Conservation (phyloP, 805 yeast species). For the Ogataea pini region DNA sequence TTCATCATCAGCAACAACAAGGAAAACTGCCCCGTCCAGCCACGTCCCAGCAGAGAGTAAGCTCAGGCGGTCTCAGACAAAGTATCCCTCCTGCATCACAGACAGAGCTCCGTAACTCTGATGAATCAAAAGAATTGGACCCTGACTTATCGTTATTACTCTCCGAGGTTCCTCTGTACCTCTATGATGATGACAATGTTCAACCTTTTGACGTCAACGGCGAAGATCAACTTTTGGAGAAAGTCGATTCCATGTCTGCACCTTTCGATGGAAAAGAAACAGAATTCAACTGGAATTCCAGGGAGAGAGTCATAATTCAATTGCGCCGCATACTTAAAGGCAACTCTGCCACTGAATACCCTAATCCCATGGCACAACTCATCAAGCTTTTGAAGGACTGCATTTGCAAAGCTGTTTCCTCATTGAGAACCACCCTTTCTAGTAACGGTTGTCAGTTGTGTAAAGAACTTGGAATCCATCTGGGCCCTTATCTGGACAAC, state of each 20-base stretch:
- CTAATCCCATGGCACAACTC: conserved; percentile 32
- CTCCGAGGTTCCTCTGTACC: conserved; percentile 24
- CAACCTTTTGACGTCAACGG: conserved; percentile 34
- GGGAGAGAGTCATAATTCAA: conserved; percentile 63
- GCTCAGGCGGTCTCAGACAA: conserved; percentile 6
- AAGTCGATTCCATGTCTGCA: conserved; percentile 32
- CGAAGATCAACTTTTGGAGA: conserved; percentile 31
- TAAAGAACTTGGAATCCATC: conserved; percentile 58
- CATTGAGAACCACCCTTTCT: conserved; percentile 83
- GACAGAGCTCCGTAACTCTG: neutral
- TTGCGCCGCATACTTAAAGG: conserved; percentile 66
- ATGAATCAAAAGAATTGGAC: neutral
- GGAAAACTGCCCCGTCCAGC: conserved; percentile 5
- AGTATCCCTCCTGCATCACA: neutral
- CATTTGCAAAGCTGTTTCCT: conserved; percentile 62
- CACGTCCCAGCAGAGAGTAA: conserved; percentile 1
- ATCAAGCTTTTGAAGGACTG: conserved; percentile 53
- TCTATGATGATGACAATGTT: conserved; percentile 37
- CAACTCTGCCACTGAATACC: conserved; percentile 40
- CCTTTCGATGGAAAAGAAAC: conserved; percentile 75
- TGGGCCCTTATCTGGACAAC: conserved; percentile 45
- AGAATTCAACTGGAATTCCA: conserved; percentile 77
- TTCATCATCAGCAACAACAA: neutral
- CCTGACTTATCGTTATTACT: conserved; percentile 5
- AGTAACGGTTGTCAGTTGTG: conserved; percentile 73